A percentile compares a stretch with the other conserved stretches of the same genome.
Conservation (phyloP, 2,329 filamentous ascomycete genomes). For the Aspergillus fischeri region DNA sequence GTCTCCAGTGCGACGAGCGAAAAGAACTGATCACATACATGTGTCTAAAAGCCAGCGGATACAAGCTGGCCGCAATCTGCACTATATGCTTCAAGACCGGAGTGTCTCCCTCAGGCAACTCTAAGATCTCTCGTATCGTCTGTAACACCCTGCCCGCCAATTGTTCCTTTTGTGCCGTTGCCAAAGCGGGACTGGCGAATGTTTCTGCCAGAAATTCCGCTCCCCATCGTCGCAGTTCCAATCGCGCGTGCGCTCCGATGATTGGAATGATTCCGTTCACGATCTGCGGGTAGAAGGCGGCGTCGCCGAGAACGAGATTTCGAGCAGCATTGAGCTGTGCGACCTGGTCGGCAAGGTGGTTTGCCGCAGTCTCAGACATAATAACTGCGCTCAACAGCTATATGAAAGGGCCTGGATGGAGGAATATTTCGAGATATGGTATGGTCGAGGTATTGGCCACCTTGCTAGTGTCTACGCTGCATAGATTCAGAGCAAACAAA, state of each 20-base stretch:
- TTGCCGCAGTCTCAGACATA: conserved; percentile 51
- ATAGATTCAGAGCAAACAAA: neutral
- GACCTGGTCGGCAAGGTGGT: conserved; percentile 70
- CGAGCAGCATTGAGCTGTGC: conserved; percentile 86
- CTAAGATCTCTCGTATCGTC: conserved; percentile 66
- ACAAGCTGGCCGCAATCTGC: conserved; percentile 86
- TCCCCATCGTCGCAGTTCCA: conserved; percentile 91
- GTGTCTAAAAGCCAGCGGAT: conserved; percentile 85
- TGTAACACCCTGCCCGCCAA: conserved; percentile 74
- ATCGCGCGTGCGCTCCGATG: conserved; percentile 66
- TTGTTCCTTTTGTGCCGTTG: conserved; percentile 72
- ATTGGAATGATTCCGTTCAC: conserved; percentile 91
- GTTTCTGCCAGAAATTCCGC: conserved; percentile 94
- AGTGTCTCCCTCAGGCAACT: conserved; percentile 69
- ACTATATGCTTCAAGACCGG: conserved; percentile 81
- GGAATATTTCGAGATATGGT: neutral
- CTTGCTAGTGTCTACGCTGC: neutral
- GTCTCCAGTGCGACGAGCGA: conserved; percentile 14
- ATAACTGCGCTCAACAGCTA: conserved; percentile 19
- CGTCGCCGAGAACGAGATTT: conserved; percentile 80
- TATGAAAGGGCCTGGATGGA: neutral
- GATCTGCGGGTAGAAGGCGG: conserved; percentile 85
- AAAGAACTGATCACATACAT: conserved; percentile 64
- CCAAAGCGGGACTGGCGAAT: conserved; percentile 84
- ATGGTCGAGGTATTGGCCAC: neutral